phyloP scores from a whole-genome alignment of 768 basidiomycete genomes.

The Amanita thiersii region DNA sequence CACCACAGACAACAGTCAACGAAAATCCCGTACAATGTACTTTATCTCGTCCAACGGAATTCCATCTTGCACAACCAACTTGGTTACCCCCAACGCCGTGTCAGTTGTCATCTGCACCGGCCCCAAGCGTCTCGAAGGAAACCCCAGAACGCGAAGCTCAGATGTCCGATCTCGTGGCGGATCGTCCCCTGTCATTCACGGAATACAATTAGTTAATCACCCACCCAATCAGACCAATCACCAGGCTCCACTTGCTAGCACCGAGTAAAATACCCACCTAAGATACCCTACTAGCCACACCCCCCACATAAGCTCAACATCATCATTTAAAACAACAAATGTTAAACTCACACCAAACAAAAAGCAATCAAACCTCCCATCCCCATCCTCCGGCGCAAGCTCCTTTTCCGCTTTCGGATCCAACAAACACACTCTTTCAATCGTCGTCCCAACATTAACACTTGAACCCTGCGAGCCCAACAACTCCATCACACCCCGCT shows the following conservation, averaged over 20 bases:
- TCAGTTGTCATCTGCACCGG: conserved; percentile 97
- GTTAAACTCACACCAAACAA: conserved; percentile 70
- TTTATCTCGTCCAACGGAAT: conserved; percentile 66
- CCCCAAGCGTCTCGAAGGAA: conserved; percentile 80
- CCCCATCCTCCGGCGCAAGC: conserved; percentile 71
- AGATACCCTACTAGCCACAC: conserved; percentile 21
- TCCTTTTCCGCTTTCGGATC: conserved; percentile 77
- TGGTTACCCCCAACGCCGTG: conserved; percentile 89
- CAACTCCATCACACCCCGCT: conserved; percentile 48
- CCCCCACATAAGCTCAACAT: background rate
- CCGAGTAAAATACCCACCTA: conserved; percentile 7
- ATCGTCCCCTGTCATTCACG: conserved; percentile 73
- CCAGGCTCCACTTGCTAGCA: no score
- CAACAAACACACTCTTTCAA: conserved; percentile 78
- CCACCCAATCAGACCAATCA: background rate
- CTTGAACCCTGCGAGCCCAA: conserved; percentile 29
- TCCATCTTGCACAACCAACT: conserved; percentile 71
- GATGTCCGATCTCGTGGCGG: conserved; percentile 91
- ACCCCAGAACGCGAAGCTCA: conserved; percentile 80
- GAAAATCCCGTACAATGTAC: conserved; percentile 48
- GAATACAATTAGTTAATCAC: conserved; percentile 3
- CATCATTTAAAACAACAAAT: background rate
- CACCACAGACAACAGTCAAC: background rate
- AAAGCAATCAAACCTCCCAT: conserved; percentile 76
- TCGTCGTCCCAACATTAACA: conserved; percentile 20